Conservation (phyloP, 2,329 filamentous ascomycete species). For the Pseudogymnoascus sp. region DNA sequence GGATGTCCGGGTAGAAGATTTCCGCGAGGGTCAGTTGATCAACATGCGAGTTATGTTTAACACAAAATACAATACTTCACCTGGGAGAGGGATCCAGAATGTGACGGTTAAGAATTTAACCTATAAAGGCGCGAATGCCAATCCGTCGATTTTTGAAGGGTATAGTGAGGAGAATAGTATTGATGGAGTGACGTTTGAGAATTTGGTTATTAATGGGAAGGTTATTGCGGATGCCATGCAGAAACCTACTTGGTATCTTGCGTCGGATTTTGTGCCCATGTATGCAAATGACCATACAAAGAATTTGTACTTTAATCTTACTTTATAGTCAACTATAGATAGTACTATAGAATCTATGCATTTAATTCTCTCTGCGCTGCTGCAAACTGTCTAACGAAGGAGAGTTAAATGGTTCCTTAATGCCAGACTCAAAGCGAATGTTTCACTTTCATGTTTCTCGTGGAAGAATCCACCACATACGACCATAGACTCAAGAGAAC, state of each 20-base stretch:
- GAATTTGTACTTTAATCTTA: not conserved
- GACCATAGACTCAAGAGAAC: no score
- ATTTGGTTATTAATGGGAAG: not conserved
- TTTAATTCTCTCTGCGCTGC: not conserved
- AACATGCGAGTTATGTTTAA: constrained; percentile 31
- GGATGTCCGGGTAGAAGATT: constrained; percentile 27
- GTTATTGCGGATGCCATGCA: constrained; percentile 17
- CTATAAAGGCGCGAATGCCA: constrained; percentile 19
- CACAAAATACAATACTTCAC: constrained; percentile 28
- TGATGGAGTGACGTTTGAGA: not conserved
- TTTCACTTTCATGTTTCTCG: not conserved
- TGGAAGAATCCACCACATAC: no score
- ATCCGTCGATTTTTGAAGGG: constrained; percentile 16
- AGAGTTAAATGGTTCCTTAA: not conserved
- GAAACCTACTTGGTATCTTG: constrained; percentile 24
- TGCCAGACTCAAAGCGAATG: not conserved
- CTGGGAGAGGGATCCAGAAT: constrained; percentile 24
- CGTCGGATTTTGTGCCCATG: constrained; percentile 22
- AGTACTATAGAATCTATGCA: no score
- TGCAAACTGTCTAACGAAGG: not conserved
- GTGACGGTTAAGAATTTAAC: not conserved
- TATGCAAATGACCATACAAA: not conserved
- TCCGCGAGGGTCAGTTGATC: constrained; percentile 27
- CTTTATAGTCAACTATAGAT: no score
- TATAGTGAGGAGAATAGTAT: constrained; percentile 12